These are phyloP conservation scores for Ananas comosus DNA, from an alignment of 176 grass and related monocot species.

Conservation along the genomic window DNA sequence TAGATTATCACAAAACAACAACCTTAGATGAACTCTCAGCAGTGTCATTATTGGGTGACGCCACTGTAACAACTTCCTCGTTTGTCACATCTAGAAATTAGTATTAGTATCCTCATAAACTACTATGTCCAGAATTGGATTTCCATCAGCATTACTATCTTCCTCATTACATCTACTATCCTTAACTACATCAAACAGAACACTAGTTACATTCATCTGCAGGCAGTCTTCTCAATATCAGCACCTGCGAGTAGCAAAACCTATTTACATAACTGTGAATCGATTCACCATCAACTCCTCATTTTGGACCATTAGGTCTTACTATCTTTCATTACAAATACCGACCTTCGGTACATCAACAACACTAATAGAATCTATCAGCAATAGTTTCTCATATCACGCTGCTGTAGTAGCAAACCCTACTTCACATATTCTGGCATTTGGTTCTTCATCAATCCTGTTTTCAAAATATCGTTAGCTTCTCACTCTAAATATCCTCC, in stretches of 20 bases:
- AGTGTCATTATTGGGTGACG: slow-evolving; percentile 2
- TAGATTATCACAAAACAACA: slow-evolving; percentile 18
- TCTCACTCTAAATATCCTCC: slow-evolving; percentile 34
- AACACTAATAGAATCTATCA: slow-evolving; percentile 23
- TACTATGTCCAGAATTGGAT: slow-evolving; percentile 4
- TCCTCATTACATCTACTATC: not conserved
- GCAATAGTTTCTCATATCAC: slow-evolving; percentile 41
- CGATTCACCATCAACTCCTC: slow-evolving; percentile 29
- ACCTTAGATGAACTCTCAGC: not conserved
- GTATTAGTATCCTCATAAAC: slow-evolving; percentile 14
- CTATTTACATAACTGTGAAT: slow-evolving; percentile 39
- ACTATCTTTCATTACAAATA: not conserved
- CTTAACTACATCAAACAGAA: slow-evolving; percentile 29
- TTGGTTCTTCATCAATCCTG: slow-evolving; percentile 29
- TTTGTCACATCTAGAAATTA: slow-evolving; percentile 4
- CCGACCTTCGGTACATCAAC: slow-evolving; percentile 26
- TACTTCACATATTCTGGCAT: slow-evolving; percentile 41
- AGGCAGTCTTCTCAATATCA: slow-evolving; percentile 41
- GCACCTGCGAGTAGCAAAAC: slow-evolving; percentile 34
- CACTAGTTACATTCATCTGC: slow-evolving; percentile 21
- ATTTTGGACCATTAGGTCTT: slow-evolving; percentile 14
- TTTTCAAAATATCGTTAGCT: slow-evolving; percentile 26
- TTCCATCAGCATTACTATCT: slow-evolving; percentile 3
- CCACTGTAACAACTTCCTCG: slow-evolving; percentile 8
- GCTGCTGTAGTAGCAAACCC: slow-evolving; percentile 39